Evolutionary conservation across 1,284 basidiomycete species (phyloP).

Genomic region (Cutaneotrichosporon sp.): DNA sequence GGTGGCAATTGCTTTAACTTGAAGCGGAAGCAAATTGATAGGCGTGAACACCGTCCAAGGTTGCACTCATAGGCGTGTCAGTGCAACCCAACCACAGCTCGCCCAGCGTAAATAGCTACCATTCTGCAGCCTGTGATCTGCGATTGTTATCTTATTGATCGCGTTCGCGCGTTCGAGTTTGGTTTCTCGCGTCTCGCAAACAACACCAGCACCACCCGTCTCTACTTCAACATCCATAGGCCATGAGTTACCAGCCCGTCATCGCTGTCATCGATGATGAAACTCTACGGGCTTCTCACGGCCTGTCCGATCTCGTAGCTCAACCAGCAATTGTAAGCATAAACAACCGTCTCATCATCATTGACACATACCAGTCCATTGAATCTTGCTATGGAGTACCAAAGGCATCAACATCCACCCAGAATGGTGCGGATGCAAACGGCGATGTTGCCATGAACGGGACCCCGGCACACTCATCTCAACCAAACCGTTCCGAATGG

Average conservation of each 20-base stretch:
- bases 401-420: constrained; percentile 5
- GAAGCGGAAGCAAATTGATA: too few species aligned
- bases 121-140: too few species aligned
- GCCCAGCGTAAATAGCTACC: too few species aligned
- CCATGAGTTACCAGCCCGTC: constrained; percentile 21
- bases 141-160: too few species aligned
- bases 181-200: too few species aligned
- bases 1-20: too few species aligned
- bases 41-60: too few species aligned
- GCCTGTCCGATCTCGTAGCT: constrained; percentile 34
- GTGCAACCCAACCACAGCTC: too few species aligned
- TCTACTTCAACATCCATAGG: background rate
- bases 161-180: background rate
- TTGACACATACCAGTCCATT: constrained; percentile 18
- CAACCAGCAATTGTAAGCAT: constrained; percentile 32
- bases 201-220: background rate
- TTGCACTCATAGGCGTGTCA: too few species aligned
- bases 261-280: constrained; percentile 40
- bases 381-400: constrained; percentile 36
- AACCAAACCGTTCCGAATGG: constrained; percentile 61
- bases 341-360: too few species aligned
- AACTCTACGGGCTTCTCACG: constrained; percentile 30
- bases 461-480: too few species aligned
- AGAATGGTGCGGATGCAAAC: constrained; percentile 14
- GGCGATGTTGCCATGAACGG: constrained; percentile 15